Evolutionary conservation across 179 eudicot species (phyloP), one percentile per base, ranked within the genome.

Genomic region (Spinacia oleracea): DNA sequence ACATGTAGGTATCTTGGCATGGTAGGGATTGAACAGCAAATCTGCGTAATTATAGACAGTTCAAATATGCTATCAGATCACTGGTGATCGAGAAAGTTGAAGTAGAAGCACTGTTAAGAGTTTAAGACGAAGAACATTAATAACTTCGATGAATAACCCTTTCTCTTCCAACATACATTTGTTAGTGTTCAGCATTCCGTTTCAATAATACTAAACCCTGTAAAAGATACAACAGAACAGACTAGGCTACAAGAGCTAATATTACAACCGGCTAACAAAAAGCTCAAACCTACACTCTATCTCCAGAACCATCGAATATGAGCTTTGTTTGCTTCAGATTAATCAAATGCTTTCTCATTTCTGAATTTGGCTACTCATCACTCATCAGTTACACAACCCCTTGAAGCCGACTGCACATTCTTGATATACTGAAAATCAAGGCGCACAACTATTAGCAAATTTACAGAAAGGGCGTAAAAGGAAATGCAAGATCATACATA

Each of bases 311-410:
- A 58, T 21, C 48, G 35, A 51, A 27, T 29, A n/a, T 15, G 40
- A 18, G 58, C 76, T 67, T 73, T 64, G 42, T 73, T 11, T 14
- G 62, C 59, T 77, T 18, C 21, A 15, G 32, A 38, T 53, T 48
- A 43, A 18, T 48, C 34, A 23, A 23, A 51, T 55, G 46, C 53
- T 56, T 23, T 53, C 42, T 64, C 35, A 11, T 35, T n/a, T n/a
- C n/a, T n/a, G n/a, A n/a, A n/a, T n/a, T 12, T 62, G 65, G 51
- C 70, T 90, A 93, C 80, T 94, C 98, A 73, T 94, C 98, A 93
- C 80, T 94, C 98, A 73, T 94, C 98, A 1, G 98, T 94, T 58
- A 94, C 97, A 69, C 98, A 94, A 46, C 98, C 98, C 60, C 72
- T 84, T 12, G 98, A 93, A 66, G 98, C 97, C 15, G 98, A 83